Conservation (phyloP, 345 rosid species). For the Acer saccharum region DNA sequence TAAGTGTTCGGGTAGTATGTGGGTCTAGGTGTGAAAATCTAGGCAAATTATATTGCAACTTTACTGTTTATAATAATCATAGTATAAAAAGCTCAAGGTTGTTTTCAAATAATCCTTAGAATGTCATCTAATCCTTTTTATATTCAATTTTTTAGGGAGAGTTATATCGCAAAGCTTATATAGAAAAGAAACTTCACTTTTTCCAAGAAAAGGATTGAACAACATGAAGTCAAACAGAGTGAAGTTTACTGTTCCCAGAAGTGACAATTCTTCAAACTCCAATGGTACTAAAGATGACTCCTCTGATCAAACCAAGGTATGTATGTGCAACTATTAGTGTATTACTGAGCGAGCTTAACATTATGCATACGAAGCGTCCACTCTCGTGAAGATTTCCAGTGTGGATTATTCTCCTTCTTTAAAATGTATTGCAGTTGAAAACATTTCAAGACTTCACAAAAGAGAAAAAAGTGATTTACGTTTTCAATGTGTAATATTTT, state of each 20-base stretch:
- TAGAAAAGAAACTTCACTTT: constrained; percentile 15
- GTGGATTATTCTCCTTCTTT: not conserved
- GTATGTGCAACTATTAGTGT: constrained; percentile 14
- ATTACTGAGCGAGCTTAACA: not conserved
- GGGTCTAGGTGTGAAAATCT: not conserved
- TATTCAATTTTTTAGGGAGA: constrained; percentile 35
- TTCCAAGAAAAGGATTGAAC: constrained; percentile 22
- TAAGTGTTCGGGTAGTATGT: not conserved
- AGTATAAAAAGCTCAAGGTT: not conserved
- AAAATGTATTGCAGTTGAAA: not conserved
- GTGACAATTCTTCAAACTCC: constrained; percentile 47
- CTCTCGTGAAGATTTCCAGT: not conserved
- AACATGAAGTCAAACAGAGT: constrained; percentile 30
- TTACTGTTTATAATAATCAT: not conserved
- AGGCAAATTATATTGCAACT: not conserved
- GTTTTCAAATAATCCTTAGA: not conserved
- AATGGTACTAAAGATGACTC: constrained; percentile 32
- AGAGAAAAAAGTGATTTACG: not conserved
- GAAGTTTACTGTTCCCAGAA: constrained; percentile 30
- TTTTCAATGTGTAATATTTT: not conserved
- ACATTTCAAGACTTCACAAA: not conserved
- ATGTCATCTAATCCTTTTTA: constrained; percentile 2
- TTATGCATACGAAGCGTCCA: not conserved
- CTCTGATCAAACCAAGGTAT: constrained; percentile 52
- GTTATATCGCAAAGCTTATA: constrained; percentile 20